A percentile compares a stretch with the other conserved stretches of the same genome.
phyloP scores from a whole-genome alignment of 164 flowering plant species.

The Akebia trifoliata region DNA sequence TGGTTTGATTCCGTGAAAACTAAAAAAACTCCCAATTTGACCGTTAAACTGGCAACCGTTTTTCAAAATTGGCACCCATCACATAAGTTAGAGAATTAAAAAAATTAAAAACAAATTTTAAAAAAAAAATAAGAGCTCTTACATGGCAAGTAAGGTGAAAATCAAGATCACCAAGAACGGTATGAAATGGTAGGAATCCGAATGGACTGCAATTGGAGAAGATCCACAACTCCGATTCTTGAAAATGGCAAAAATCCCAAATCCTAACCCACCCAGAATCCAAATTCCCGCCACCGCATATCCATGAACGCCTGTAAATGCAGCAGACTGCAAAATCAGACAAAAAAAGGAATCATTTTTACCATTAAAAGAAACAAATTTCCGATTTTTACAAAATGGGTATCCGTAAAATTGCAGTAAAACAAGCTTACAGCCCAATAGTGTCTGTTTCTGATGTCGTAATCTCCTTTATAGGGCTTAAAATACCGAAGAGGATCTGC shows the following conservation, averaged over 20 bases:
- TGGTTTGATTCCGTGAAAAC: no score
- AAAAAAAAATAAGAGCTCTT: conserved; percentile 18
- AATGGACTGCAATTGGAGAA: conserved; percentile 8
- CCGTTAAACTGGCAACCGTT: no score
- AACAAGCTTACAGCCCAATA: conserved; percentile 56
- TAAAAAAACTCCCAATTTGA: no score
- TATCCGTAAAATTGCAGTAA: background rate
- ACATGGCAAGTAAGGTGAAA: conserved; percentile 48
- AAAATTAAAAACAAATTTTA: background rate
- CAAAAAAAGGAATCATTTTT: background rate
- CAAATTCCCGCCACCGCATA: conserved; percentile 50
- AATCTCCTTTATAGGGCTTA: conserved; percentile 41
- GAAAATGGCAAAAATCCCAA: conserved; percentile 31
- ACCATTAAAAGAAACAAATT: background rate
- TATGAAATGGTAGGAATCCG: conserved; percentile 21
- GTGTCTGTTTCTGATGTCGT: conserved; percentile 40
- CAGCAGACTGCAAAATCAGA: conserved; percentile 42
- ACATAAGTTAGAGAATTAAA: background rate
- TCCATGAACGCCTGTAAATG: conserved; percentile 61
- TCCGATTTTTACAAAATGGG: background rate
- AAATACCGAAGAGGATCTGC: conserved; percentile 49
- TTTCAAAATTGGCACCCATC: background rate
- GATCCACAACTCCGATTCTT: conserved; percentile 20
- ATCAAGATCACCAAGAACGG: conserved; percentile 29
- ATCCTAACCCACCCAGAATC: conserved; percentile 43